Conservation (phyloP, 768 basidiomycete species). For the Trametes sanguinea region DNA sequence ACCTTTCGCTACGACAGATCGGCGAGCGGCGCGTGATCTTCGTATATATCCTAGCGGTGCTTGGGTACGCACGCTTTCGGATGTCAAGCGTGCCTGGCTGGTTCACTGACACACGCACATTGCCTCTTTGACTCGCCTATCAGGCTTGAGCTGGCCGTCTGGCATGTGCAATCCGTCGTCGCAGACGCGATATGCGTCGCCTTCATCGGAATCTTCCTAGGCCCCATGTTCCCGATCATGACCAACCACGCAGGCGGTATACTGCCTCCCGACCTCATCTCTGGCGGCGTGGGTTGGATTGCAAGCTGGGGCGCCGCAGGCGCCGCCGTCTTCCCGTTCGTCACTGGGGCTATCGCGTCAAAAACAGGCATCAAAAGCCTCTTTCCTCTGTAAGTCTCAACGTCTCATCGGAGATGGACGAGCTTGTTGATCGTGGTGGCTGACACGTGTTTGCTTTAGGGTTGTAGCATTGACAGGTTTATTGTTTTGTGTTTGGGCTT, state of each 20-base stretch:
- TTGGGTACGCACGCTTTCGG: conserved; percentile 34
- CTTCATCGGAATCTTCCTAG: conserved; percentile 55
- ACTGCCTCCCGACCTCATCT: conserved; percentile 46
- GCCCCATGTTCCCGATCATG: conserved; percentile 47
- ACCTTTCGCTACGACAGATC: conserved; percentile 28
- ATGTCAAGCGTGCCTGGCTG: neutral
- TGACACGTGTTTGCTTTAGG: neutral
- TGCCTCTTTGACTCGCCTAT: too few species aligned
- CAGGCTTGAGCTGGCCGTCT: conserved; percentile 57
- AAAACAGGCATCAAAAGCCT: conserved; percentile 45
- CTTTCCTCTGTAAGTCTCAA: conserved; percentile 48
- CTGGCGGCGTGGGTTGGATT: conserved; percentile 51
- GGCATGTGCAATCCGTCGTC: conserved; percentile 55
- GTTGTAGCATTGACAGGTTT: conserved; percentile 26
- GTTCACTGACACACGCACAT: too few species aligned
- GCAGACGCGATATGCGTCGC: conserved; percentile 54
- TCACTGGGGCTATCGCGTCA: conserved; percentile 48
- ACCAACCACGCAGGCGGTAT: conserved; percentile 45
- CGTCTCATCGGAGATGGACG: neutral
- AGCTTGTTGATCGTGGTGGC: too few species aligned
- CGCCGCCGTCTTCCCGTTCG: conserved; percentile 52
- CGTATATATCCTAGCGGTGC: conserved; percentile 28
- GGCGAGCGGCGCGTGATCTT: conserved; percentile 36
- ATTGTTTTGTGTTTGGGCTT: conserved; percentile 20
- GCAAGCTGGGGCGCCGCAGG: conserved; percentile 53